phyloP scores from a whole-genome alignment of 164 flowering plant genomes.

The Nelumbo lutea region DNA sequence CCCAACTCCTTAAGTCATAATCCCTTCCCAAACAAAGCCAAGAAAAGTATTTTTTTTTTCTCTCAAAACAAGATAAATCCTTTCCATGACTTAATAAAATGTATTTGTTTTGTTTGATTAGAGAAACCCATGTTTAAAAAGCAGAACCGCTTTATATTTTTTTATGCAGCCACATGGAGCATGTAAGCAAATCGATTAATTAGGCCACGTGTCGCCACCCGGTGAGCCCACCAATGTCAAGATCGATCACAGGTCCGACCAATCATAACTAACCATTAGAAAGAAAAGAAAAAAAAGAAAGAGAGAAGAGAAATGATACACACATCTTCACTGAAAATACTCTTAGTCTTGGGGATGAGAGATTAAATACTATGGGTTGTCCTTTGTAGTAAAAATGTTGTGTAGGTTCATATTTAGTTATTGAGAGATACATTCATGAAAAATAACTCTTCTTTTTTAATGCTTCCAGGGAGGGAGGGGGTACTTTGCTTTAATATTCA shows the following conservation, averaged over 20 bases:
- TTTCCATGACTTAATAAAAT: not conserved
- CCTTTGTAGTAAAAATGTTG: too few species aligned
- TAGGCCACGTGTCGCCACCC: not conserved
- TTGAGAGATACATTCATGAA: too few species aligned
- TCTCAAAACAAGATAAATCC: not conserved
- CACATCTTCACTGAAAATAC: not conserved
- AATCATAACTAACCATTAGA: not conserved
- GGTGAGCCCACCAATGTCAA: not conserved
- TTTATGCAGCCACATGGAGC: conserved; percentile 5
- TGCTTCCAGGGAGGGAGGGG: too few species aligned
- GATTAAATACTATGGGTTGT: not conserved
- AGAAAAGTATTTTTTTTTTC: not conserved
- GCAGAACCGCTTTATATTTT: not conserved
- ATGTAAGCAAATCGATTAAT: conserved; percentile 3
- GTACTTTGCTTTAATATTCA: not conserved
- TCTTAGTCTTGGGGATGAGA: too few species aligned
- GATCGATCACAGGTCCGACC: not conserved
- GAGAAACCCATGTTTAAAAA: not conserved
- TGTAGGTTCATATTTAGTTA: too few species aligned
- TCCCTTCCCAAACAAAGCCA: not conserved
- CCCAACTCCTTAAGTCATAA: not conserved
- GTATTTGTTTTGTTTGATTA: not conserved
- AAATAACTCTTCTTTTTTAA: too few species aligned
- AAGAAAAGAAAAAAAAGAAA: not conserved
- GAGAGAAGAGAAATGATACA: too few species aligned